These are phyloP conservation scores for Nannochloropsis salina DNA, from an alignment of 108 stramenopile genomes.

Conservation along the genomic window DNA sequence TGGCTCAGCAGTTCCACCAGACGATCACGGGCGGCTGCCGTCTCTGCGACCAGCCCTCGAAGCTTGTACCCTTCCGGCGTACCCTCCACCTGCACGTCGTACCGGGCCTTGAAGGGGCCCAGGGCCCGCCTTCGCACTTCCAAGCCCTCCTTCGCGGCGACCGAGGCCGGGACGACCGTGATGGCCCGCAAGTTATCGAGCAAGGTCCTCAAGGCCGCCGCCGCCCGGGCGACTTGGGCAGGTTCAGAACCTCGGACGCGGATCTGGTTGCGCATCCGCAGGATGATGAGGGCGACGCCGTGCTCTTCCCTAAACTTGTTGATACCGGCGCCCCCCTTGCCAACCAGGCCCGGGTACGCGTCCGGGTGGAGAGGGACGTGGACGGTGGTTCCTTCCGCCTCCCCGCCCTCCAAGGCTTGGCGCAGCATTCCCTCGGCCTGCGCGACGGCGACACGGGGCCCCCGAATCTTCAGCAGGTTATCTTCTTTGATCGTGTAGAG, in stretches of 20 bases:
- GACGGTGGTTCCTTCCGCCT: neutral
- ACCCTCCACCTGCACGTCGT: neutral
- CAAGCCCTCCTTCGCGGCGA: neutral
- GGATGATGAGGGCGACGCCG: slow-evolving; percentile 1
- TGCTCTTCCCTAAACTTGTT: slow-evolving; percentile 20
- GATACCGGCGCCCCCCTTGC: neutral
- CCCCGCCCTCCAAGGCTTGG: neutral
- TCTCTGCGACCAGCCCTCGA: neutral
- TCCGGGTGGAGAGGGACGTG: neutral
- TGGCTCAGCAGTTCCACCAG: slow-evolving; percentile 4
- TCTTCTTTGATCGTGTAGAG: slow-evolving; percentile 7
- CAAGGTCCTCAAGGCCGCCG: neutral
- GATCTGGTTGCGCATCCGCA: slow-evolving; percentile 12
- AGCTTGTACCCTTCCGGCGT: neutral
- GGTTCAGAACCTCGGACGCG: neutral
- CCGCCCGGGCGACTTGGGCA: neutral
- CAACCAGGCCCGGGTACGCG: neutral
- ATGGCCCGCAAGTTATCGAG: neutral
- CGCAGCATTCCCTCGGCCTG: neutral
- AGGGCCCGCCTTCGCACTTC: neutral
- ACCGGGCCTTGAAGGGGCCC: neutral
- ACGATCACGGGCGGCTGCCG: neutral
- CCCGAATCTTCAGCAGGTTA: neutral
- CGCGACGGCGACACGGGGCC: neutral
- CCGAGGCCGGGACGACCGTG: neutral